These are phyloP conservation scores for Botrytis sinoallii DNA, from an alignment of 2,329 filamentous ascomycete species.

Conservation along the genomic window DNA sequence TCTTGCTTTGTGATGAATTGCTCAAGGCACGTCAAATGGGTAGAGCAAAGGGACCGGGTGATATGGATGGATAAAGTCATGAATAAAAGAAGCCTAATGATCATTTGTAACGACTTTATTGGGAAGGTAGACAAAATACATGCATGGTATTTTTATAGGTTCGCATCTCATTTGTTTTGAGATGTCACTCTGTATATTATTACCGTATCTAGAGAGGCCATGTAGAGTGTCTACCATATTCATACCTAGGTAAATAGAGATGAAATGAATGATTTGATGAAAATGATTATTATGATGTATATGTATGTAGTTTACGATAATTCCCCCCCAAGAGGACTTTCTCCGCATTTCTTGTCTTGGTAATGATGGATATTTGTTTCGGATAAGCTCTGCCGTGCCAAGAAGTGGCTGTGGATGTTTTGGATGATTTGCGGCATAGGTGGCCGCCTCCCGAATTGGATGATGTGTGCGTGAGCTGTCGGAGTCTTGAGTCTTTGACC, in stretches of 20 bases:
- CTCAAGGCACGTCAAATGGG: slow-evolving; percentile 97
- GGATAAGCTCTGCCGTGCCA: not conserved
- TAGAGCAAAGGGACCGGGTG: slow-evolving; percentile 58
- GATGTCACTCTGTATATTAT: slow-evolving; percentile 5
- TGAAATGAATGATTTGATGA: slow-evolving; percentile 11
- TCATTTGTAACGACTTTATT: slow-evolving; percentile 16
- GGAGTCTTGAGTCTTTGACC: no score
- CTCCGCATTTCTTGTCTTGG: not conserved
- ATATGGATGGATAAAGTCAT: slow-evolving; percentile 52
- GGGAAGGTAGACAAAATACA: not conserved
- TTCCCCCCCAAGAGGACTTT: not conserved
- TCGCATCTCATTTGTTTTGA: not conserved
- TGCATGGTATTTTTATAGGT: slow-evolving; percentile 2
- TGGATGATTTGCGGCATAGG: not conserved
- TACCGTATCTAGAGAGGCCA: not conserved
- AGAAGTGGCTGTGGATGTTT: not conserved
- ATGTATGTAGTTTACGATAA: not conserved
- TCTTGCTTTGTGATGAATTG: slow-evolving; percentile 93
- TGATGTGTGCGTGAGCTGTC: not conserved
- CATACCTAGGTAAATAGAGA: slow-evolving; percentile 3
- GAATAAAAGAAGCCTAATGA: slow-evolving; percentile 15
- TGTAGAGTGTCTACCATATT: slow-evolving; percentile 1
- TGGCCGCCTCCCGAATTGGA: not conserved
- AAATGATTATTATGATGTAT: not conserved
- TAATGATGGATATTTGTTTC: not conserved